Conservation (phyloP, 768 basidiomycete species). For the Filobasidium floriforme region DNA sequence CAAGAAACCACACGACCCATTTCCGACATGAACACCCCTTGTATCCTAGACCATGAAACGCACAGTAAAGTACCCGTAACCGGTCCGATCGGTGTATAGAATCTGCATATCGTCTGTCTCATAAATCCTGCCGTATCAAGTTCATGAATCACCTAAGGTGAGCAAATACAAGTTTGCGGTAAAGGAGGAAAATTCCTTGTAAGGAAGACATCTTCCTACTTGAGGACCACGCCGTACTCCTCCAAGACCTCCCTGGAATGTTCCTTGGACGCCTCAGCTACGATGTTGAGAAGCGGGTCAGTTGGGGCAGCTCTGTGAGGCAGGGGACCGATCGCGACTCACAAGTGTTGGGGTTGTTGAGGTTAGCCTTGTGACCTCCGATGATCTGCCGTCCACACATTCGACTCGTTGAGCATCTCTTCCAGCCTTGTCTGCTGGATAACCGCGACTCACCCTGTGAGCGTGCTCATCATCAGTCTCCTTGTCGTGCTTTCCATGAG, state of each 20-base stretch:
- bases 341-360: slow-evolving; percentile 36
- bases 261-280: slow-evolving; percentile 40
- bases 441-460: background rate
- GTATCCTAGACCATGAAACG: background rate
- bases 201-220: background rate
- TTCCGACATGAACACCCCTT: background rate
- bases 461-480: slow-evolving; percentile 10
- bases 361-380: slow-evolving; percentile 41
- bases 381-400: slow-evolving; percentile 31
- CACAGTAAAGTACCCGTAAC: too few relatives aligned
- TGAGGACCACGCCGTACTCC: background rate
- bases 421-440: background rate
- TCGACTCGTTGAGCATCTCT: background rate
- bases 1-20: background rate
- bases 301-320: background rate
- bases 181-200: background rate
- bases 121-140: background rate
- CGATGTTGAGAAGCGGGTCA: background rate
- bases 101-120: too few relatives aligned
- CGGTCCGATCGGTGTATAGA: too few relatives aligned
- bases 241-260: slow-evolving; percentile 25
- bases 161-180: background rate
- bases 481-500: background rate
- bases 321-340: background rate
- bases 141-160: background rate